Base-by-base conservation (phyloP, 140 eudicot genomes). In the Flaveria floridana region DNA sequence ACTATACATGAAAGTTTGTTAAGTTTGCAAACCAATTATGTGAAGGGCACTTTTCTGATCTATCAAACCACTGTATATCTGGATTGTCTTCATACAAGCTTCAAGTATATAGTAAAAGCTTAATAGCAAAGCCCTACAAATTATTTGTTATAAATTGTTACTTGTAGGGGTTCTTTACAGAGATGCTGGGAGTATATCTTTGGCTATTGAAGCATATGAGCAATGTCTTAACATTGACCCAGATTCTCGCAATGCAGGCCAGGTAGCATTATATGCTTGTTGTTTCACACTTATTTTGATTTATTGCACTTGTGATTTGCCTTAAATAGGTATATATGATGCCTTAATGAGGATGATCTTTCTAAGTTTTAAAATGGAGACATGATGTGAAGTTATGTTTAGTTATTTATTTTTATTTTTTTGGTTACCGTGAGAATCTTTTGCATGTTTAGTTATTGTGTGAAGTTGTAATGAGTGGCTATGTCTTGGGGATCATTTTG, bases 181-280 rank as follows among this genome's bases (percentile, higher is more conserved):
- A 84, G 99, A 94, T 79, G 99, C 99, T 69, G 99, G 99, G 47
- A 88, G 87, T 68, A 94, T 90, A 78, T 77, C 96, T 70, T 78
- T 91, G 78, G 96, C 97, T 53, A 86, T 94, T 84, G 97, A 94
- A 84, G 97, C 99, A 76, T 94, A 94, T 78, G 99, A 94, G 79
- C 97, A 94, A 78, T 94, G 99, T 83, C 97, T 90, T 51, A 94
- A 88, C 81, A 87, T 94, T 52, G 99, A 94, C 68, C 92, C 96
- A 19, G 99, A 94, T 85, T 94, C 97, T 71, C 96, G 99, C 65
- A 94, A 94, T 51, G 97, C 99, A 2, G 99, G 99, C 76, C 97
- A 93, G 98, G 98, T 93, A 79, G 48, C 66, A 52, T 66, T 62
- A 34, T 65, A 28, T 57, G 19, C 51, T 46, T 65, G 50, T 76